A percentile compares a stretch with the other conserved stretches of the same genome.
Evolutionary conservation across 805 yeast genomes (phyloP).

Genomic region (Candida xyloterini): DNA sequence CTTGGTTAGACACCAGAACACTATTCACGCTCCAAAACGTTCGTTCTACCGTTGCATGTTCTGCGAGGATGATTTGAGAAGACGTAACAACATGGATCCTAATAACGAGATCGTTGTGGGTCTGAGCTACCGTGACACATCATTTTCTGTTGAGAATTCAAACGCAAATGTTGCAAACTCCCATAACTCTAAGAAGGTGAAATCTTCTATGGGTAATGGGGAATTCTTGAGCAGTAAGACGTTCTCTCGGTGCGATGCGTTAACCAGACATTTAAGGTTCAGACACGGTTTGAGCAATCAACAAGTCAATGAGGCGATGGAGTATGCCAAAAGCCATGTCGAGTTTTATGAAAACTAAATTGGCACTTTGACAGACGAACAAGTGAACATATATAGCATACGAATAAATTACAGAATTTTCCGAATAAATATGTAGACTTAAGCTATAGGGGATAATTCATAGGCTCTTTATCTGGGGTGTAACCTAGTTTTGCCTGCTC

Average conservation of each 20-base stretch:
- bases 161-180: slow-evolving; percentile 30
- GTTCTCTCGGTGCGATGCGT: slow-evolving; percentile 90
- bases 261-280: slow-evolving; percentile 88
- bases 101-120: slow-evolving; percentile 43
- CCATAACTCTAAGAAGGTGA: slow-evolving; percentile 38
- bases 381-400: slow-evolving; percentile 11
- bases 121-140: slow-evolving; percentile 26
- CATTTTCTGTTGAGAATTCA: slow-evolving; percentile 30
- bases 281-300: slow-evolving; percentile 73
- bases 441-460: slow-evolving; percentile 40
- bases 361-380: background rate
- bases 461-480: slow-evolving; percentile 39
- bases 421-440: background rate
- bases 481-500: slow-evolving; percentile 47
- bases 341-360: slow-evolving; percentile 45
- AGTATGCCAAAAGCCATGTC: slow-evolving; percentile 73
- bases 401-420: slow-evolving; percentile 2
- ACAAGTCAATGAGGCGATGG: slow-evolving; percentile 68
- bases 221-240: slow-evolving; percentile 51
- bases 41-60: slow-evolving; percentile 81
- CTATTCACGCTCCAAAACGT: slow-evolving; percentile 87
- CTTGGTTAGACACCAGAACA: slow-evolving; percentile 91
- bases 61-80: slow-evolving; percentile 69
- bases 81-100: slow-evolving; percentile 38
- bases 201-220: slow-evolving; percentile 25